These are phyloP conservation scores for Rhinocladiella similis DNA, from an alignment of 2,329 filamentous ascomycete species.

Conservation along the genomic window DNA sequence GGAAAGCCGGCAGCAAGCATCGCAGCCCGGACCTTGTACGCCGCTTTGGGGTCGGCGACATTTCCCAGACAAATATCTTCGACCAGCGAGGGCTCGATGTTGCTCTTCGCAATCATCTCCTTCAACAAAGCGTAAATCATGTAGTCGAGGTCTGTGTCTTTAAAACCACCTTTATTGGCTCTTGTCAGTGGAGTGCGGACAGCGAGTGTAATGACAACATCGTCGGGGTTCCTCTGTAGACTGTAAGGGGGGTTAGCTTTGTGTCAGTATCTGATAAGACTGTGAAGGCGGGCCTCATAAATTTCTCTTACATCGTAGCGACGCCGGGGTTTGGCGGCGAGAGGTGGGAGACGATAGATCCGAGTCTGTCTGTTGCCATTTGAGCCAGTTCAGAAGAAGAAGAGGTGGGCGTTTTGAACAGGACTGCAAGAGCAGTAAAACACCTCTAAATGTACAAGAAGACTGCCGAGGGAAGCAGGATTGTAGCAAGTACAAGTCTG, in stretches of 20 bases:
- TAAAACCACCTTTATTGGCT: slow-evolving; percentile 85
- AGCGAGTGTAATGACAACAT: slow-evolving; percentile 61
- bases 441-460: no score
- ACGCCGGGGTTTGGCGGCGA: no score
- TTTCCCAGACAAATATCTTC: slow-evolving; percentile 92
- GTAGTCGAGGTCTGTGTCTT: slow-evolving; percentile 86
- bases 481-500: no score
- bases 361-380: no score
- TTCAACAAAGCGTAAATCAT: slow-evolving; percentile 81
- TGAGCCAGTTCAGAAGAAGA: no score
- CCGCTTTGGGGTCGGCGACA: slow-evolving; percentile 78
- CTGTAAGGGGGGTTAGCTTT: slow-evolving; percentile 46
- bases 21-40: slow-evolving; percentile 86
- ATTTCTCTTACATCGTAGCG: no score
- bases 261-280: no score
- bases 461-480: no score
- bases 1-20: slow-evolving; percentile 88
- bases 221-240: slow-evolving; percentile 88
- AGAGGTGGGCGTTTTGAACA: no score
- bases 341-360: no score
- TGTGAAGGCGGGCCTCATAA: no score
- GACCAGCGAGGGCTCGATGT: slow-evolving; percentile 71
- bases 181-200: slow-evolving; percentile 85
- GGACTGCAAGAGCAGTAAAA: no score
- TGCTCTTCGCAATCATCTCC: slow-evolving; percentile 55